Percentiles rank a stretch among this genome's conserved stretches.
Evolutionary conservation across 192 early-diverging fungal species (phyloP).

Genomic region (Coemansia sp.): DNA sequence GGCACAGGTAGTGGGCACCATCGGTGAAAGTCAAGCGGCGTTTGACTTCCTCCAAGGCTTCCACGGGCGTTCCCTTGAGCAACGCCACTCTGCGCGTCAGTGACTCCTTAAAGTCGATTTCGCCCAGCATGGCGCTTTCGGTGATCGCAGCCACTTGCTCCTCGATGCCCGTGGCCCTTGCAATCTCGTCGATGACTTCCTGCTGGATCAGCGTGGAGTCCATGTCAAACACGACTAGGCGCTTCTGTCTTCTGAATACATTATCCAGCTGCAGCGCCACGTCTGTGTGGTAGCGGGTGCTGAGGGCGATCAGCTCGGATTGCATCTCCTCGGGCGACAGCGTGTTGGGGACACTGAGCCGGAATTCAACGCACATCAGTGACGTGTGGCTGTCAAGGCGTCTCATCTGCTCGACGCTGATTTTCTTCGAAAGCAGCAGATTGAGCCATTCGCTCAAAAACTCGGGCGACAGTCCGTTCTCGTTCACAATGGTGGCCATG

Average conservation of each 20-base stretch:
- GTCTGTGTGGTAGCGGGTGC: slow-evolving; percentile 68
- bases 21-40: slow-evolving; percentile 79
- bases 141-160: slow-evolving; percentile 90
- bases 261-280: slow-evolving; percentile 87
- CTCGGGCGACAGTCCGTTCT: slow-evolving; percentile 70
- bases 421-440: slow-evolving; percentile 70
- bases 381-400: slow-evolving; percentile 65
- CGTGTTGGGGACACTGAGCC: slow-evolving; percentile 72
- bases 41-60: slow-evolving; percentile 78
- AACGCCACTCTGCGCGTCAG: slow-evolving; percentile 81
- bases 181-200: slow-evolving; percentile 99
- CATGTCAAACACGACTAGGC: slow-evolving; percentile 99
- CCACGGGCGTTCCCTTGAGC: slow-evolving; percentile 79
- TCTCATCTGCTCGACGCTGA: slow-evolving; percentile 87
- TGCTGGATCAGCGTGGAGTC: slow-evolving; percentile 98
- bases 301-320: slow-evolving; percentile 69
- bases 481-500: slow-evolving; percentile 83
- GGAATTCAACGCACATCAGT: slow-evolving; percentile 77
- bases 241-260: slow-evolving; percentile 84
- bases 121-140: slow-evolving; percentile 95
- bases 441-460: slow-evolving; percentile 83
- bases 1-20: slow-evolving; percentile 88
- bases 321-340: slow-evolving; percentile 69
- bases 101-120: slow-evolving; percentile 96
- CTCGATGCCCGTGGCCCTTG: slow-evolving; percentile 85